Base-by-base conservation (phyloP, 257 asterid genomes). In the Pogostemon cablin region DNA sequence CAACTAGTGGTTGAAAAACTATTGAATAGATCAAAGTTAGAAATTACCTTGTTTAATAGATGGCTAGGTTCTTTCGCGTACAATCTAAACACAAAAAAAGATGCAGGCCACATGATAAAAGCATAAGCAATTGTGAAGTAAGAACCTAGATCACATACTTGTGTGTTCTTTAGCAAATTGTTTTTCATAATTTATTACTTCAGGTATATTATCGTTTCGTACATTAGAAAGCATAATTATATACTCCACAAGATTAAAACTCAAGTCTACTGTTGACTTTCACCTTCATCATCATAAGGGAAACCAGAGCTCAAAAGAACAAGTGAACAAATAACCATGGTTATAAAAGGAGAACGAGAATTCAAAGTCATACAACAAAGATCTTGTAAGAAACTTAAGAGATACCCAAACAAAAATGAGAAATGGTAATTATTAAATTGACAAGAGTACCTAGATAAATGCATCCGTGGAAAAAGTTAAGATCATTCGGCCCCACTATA, bases 321-420 rank as follows among this genome's bases (percentile, higher is more conserved):
- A 74, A 7, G 25, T 25, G 38, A 11, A 60, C 43, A 60, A n/a
- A 67, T 32, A 48, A 40, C 50, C 48, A 48, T 32, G 49, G 48
- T 3, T 25, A 34, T 54, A 6, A 9, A 3, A 4, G 8, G 41
- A 12, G 47, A 59, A 59, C 7, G n/a, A 53, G 15, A 53, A 10
- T 61, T 15, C 44, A 34, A 25, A 8, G 2, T 11, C 9, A 50
- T 3, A 38, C 57, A 64, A 17, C 56, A 66, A 5, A 47, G 10
- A 67, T 68, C 35, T 6, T 25, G 50, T 2, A 32, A 8, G 15
- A 17, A 48, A 11, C 41, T 52, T 15, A 50, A 15, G 58, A 52
- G 17, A 52, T 52, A 10, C 58, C 15, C 58, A 52, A 48, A 52
- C 58, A 52, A 52, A 52, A 52, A 32, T 9, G 17, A 52, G 10